phyloP scores from a whole-genome alignment of 2,329 filamentous ascomycete species.

The Metarhizium rileyi region DNA sequence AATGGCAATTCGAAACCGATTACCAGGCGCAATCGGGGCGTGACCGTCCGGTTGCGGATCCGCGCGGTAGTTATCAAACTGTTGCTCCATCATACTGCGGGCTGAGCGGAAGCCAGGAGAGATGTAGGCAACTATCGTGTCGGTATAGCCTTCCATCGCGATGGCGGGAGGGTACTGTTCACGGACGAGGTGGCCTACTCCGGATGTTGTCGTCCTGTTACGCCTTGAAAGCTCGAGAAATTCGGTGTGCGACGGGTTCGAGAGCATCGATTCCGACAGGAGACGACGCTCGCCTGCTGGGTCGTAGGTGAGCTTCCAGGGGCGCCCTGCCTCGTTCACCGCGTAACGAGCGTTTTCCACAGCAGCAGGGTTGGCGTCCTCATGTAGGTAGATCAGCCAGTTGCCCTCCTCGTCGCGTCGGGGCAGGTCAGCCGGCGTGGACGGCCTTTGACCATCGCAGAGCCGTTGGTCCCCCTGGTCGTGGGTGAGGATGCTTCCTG shows the following conservation, averaged over 20 bases:
- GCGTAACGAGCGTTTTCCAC: slow-evolving; percentile 2
- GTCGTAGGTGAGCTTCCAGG: background rate
- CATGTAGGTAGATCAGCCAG: slow-evolving; percentile 1
- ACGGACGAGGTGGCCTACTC: background rate
- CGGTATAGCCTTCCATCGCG: background rate
- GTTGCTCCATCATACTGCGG: background rate
- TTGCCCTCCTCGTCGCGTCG: background rate
- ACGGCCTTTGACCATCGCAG: background rate
- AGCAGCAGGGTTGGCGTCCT: background rate
- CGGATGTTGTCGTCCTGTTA: background rate
- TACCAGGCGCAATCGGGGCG: background rate
- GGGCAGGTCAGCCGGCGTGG: background rate
- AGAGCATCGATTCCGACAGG: background rate
- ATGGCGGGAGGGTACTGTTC: background rate
- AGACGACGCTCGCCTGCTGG: background rate
- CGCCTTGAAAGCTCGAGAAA: background rate
- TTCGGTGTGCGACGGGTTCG: background rate
- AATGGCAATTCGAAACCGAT: background rate
- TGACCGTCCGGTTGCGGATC: background rate
- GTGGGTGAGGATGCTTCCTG: background rate
- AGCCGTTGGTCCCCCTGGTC: background rate
- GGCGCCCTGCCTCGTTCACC: background rate
- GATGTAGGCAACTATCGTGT: background rate
- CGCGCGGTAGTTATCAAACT: background rate
- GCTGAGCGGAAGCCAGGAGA: background rate